These are phyloP conservation scores for Oehlia diaphana DNA, from an alignment of 192 early-diverging fungal genomes.

Conservation along the genomic window DNA sequence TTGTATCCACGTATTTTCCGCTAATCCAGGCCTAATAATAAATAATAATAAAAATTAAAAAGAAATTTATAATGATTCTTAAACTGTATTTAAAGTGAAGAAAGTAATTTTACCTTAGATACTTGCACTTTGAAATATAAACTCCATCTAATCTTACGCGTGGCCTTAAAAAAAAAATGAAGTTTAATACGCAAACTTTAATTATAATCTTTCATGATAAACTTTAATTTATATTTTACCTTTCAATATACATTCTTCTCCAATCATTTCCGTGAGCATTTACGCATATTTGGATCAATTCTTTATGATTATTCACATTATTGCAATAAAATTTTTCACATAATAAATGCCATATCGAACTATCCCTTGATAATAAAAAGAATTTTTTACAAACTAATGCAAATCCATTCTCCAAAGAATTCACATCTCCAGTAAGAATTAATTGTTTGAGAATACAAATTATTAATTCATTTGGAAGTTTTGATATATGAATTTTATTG, in stretches of 20 bases:
- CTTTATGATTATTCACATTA: constrained; percentile 10
- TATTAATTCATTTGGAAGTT: constrained; percentile 39
- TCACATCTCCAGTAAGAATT: constrained; percentile 22
- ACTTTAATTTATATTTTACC: neutral
- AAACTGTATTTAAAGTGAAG: neutral
- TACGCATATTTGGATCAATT: neutral
- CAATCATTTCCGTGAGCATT: constrained; percentile 30
- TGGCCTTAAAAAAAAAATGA: constrained; percentile 16
- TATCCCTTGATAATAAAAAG: constrained; percentile 32
- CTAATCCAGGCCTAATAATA: constrained; percentile 26
- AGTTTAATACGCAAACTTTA: neutral
- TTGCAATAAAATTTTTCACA: constrained; percentile 32
- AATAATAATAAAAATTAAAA: neutral
- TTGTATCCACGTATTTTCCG: constrained; percentile 38
- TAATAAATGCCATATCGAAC: constrained; percentile 35
- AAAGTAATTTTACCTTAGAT: neutral
- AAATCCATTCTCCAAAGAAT: constrained; percentile 28
- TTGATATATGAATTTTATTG: constrained; percentile 35
- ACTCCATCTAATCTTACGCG: constrained; percentile 41
- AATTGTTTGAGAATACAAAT: constrained; percentile 31
- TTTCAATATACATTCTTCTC: constrained; percentile 44
- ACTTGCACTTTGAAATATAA: constrained; percentile 17
- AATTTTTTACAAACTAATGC: constrained; percentile 40
- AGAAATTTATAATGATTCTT: neutral
- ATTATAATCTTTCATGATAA: neutral